Base-by-base conservation (phyloP, 2,329 filamentous ascomycete species). In the Neofusicoccum kwambonambiense region DNA sequence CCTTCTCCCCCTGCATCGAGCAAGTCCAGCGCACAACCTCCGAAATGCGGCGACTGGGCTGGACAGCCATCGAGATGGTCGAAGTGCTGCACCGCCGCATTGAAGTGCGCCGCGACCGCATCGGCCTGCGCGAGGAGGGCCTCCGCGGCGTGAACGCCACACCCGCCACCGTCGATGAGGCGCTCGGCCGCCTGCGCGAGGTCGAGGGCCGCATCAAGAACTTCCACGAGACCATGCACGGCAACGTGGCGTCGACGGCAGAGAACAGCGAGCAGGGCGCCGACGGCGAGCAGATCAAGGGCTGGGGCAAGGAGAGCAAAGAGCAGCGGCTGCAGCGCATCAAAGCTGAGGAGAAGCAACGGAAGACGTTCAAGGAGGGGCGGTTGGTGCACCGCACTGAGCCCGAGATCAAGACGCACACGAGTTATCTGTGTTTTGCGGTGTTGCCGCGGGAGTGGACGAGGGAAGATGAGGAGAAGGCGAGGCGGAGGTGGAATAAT, bases 1-100 rank as follows among this genome's bases (percentile, higher is more conserved):
- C 93, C 0, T 99, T 99, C 79, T 96, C 91, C 1, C 95, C 95
- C 0, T 99, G 95, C 77, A 96, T 99, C 69, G 95, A 99, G 78
- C 95, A 99, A 80, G 94, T 96, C 22, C 92, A 90, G 62, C 87
- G 89, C 64, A 98, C 95, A 0, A 89, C 97, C 62, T 89, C 91
- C 11, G 86, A 87, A 12, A 84, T 99, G 77, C 89, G 94, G 62
- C 86, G 88, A 42, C 81, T 93, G 6, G 92, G 92, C 62, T 99
- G 95, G 95, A 85, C 93, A 9, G 90, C 94, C 65, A 96, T 98
- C 68, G 88, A 91, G 70, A 97, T 97, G 91, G 91, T 96, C 0
- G 95, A 97, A 77, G 86, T 99, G 11, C 83, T 87, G 11, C 89
- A 97, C 71, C 88, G 87, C 70, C 88, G 90, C 3, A 85, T 97